Percentiles rank a stretch among this genome's conserved stretches.
phyloP scores from a whole-genome alignment of 345 rosid genomes.

The Bruguiera gymnorhiza region DNA sequence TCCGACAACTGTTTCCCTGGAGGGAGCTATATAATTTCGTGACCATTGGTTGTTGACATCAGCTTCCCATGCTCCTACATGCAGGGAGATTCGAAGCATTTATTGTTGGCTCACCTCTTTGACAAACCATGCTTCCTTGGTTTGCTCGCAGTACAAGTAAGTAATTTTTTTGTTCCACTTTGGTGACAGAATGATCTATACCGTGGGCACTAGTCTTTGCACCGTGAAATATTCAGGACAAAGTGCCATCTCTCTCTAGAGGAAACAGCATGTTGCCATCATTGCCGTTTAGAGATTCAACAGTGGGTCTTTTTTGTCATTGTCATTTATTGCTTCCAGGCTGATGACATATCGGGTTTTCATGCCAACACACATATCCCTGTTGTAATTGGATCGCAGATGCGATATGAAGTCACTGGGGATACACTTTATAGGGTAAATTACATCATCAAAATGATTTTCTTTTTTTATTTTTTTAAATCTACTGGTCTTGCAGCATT shows the following conservation, averaged over 20 bases:
- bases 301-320: neutral
- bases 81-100: slow-evolving; percentile 81
- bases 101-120: slow-evolving; percentile 81
- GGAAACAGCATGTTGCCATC: no score
- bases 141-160: slow-evolving; percentile 70
- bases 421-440: slow-evolving; percentile 82
- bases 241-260: no score
- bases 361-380: slow-evolving; percentile 94
- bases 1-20: neutral
- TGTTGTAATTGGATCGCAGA: slow-evolving; percentile 83
- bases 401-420: slow-evolving; percentile 85
- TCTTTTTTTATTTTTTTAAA: no score
- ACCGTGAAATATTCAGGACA: no score
- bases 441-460: neutral
- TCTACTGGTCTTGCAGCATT: neutral
- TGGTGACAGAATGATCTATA: neutral
- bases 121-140: slow-evolving; percentile 98
- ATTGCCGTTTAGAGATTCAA: neutral
- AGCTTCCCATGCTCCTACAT: slow-evolving; percentile 13
- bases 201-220: neutral
- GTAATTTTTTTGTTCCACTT: neutral
- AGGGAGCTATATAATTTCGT: neutral
- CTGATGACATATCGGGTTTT: slow-evolving; percentile 86
- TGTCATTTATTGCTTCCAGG: slow-evolving; percentile 39
- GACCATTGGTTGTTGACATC: slow-evolving; percentile 13